Evolutionary conservation across 106 monocot species (phyloP).

Genomic region (Dendrobium huoshanense): DNA sequence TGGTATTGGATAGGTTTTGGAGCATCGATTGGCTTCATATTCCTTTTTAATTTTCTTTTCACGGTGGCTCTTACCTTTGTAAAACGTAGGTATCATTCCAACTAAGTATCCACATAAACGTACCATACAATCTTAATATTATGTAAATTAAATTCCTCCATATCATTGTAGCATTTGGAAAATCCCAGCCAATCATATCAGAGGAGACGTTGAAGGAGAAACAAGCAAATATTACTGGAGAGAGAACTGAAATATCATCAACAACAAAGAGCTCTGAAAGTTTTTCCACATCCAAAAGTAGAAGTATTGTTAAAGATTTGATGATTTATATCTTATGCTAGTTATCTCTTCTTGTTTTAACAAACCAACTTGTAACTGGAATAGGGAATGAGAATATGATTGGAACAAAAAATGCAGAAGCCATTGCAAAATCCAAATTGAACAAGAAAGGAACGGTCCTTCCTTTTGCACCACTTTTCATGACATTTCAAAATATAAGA

Average conservation of each 20-base stretch:
- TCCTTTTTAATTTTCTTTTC: constrained; percentile 24
- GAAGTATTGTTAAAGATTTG: neutral
- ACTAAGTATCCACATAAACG: neutral
- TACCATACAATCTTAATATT: neutral
- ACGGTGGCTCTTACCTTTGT: constrained; percentile 19
- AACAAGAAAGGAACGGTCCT: constrained; percentile 25
- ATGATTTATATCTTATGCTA: neutral
- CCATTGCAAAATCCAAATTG: no score
- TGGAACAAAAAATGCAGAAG: neutral
- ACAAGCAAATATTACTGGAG: constrained; percentile 9
- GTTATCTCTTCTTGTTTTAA: neutral
- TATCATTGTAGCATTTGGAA: constrained; percentile 16
- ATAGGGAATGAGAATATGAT: neutral
- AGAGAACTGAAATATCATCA: neutral
- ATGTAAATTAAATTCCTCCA: neutral
- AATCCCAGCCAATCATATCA: constrained; percentile 15
- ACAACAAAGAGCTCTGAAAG: neutral
- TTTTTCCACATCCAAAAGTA: neutral
- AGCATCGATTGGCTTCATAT: constrained; percentile 17
- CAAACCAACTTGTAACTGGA: neutral
- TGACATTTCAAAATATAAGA: constrained; percentile 10
- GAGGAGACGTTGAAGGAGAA: constrained; percentile 27
- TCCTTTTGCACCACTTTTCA: constrained; percentile 16
- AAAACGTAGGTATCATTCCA: constrained; percentile 11
- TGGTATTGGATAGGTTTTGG: constrained; percentile 33